These are phyloP conservation scores for Quercus tomentella DNA, from an alignment of 331 rosid genomes.

Conservation along the genomic window DNA sequence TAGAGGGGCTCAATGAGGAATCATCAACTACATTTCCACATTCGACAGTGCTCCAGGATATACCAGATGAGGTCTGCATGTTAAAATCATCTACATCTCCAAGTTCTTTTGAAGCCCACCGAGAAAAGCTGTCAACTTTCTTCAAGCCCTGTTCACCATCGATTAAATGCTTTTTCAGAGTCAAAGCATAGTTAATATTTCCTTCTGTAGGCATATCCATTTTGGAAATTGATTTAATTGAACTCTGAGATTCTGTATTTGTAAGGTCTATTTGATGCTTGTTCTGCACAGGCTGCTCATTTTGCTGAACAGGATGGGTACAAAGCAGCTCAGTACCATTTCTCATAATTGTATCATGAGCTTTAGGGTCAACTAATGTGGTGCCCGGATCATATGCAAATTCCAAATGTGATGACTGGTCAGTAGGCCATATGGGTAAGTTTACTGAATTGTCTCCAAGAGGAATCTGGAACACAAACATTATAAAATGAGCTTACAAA, in stretches of 20 bases:
- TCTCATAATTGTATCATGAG: slow-evolving; percentile 24
- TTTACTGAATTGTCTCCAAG: slow-evolving; percentile 42
- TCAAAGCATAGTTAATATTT: slow-evolving; percentile 43
- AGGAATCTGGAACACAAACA: slow-evolving; percentile 44
- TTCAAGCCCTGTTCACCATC: slow-evolving; percentile 65
- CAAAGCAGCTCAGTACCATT: slow-evolving; percentile 18
- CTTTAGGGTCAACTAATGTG: slow-evolving; percentile 31
- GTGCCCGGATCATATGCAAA: slow-evolving; percentile 31
- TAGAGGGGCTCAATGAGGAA: slow-evolving; percentile 80
- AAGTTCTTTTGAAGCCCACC: slow-evolving; percentile 75
- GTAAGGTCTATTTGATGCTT: slow-evolving; percentile 29
- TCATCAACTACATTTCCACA: slow-evolving; percentile 60
- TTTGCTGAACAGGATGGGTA: slow-evolving; percentile 30
- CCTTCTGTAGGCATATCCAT: slow-evolving; percentile 43
- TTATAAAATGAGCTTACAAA: slow-evolving; percentile 5
- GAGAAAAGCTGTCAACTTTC: slow-evolving; percentile 91
- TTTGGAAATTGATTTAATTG: slow-evolving; percentile 23
- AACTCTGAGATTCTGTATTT: slow-evolving; percentile 32
- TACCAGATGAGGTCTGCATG: slow-evolving; percentile 73
- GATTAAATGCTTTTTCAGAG: slow-evolving; percentile 49
- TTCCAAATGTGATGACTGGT: slow-evolving; percentile 46
- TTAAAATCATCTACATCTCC: slow-evolving; percentile 77
- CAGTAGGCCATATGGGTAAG: slow-evolving; percentile 37
- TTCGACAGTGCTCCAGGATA: slow-evolving; percentile 80
- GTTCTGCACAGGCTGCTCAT: slow-evolving; percentile 35